Base-by-base conservation (phyloP, 2,329 filamentous ascomycete genomes). In the Aureobasidium sp. region DNA sequence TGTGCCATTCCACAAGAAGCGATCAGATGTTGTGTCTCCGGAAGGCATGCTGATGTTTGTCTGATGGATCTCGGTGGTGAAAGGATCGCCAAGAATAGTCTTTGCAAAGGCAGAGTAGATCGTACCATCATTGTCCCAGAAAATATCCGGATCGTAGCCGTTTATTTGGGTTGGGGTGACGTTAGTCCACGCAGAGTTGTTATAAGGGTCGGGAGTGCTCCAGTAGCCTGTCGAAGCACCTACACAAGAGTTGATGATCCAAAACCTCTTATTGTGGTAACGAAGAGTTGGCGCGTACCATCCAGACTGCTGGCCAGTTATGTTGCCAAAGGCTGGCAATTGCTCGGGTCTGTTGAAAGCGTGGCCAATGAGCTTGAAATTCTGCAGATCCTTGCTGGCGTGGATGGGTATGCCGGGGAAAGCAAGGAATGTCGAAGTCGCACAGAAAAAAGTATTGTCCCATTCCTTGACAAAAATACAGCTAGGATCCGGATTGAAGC, bases 81-180 rank as follows among this genome's bases (percentile, higher is more conserved):
- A 41, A 1, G 37, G 37, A 25, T 51, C 27, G 4, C 8, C 25
- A 4, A 24, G 25, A 4, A 41, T 27, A 2, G 48, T 41, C n/a
- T 45, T 25, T 11, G 50, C 50, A 27, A 27, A 53, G 5, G 64
- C 63, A 3, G 79, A 71, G 55, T 80, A 81, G 0, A 73, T 67
- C 55, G 70, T 75, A 1, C 78, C 79, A 49, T 81, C 74, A 1
- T 72, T 71, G 47, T 81, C 76, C 75, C 78, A 82, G 59, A 79
- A 78, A 6, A 74, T 71, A 29, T 71, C 74, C 0, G 78, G 75
- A 50, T 83, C 80, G 48, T 79, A 78, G 1, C 75, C 75, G 19
- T 51, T 42, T 16, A 59, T 56, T 22, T 74, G 66, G 58, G 78
- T 79, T 48, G 74, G 70, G 0, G 74, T 60, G 0, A 77, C 71